These are phyloP conservation scores for Acanthamoeba culbertsoni DNA, from an alignment of 208 protist species.

Conservation along the genomic window DNA sequence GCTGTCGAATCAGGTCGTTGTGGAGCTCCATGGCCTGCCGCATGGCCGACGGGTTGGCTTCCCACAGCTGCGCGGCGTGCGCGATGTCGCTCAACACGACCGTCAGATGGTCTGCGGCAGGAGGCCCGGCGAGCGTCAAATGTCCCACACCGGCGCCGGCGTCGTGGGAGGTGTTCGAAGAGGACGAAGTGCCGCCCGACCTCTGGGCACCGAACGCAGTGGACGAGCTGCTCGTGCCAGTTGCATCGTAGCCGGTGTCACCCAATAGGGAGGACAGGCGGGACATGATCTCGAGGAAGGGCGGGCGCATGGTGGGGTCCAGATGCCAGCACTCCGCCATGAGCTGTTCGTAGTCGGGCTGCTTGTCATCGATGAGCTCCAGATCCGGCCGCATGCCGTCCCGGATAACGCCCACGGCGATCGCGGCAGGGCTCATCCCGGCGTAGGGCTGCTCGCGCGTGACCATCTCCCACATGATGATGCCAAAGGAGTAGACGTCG, in stretches of 20 bases:
- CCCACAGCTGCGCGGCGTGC: neutral
- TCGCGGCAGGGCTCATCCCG: neutral
- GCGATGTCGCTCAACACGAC: slow-evolving; percentile 32
- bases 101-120: neutral
- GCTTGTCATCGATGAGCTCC: neutral
- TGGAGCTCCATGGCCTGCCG: neutral
- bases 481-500: slow-evolving; percentile 36
- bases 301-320: slow-evolving; percentile 7
- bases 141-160: neutral
- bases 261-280: neutral
- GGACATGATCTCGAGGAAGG: slow-evolving; percentile 33
- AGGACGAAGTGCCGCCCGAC: neutral
- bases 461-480: slow-evolving; percentile 47
- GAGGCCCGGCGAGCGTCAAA: neutral
- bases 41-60: slow-evolving; percentile 9
- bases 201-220: neutral
- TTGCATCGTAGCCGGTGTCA: neutral
- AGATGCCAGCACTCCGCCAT: neutral
- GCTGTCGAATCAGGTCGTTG: neutral
- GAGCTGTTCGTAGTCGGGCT: neutral
- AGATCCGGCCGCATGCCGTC: neutral
- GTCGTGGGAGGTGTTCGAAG: neutral
- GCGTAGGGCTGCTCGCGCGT: slow-evolving; percentile 17
- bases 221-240: neutral
- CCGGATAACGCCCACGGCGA: neutral